A percentile compares a stretch with the other conserved stretches of the same genome.
Conservation (phyloP, 805 yeast species). For the Candida dajiaensis region DNA sequence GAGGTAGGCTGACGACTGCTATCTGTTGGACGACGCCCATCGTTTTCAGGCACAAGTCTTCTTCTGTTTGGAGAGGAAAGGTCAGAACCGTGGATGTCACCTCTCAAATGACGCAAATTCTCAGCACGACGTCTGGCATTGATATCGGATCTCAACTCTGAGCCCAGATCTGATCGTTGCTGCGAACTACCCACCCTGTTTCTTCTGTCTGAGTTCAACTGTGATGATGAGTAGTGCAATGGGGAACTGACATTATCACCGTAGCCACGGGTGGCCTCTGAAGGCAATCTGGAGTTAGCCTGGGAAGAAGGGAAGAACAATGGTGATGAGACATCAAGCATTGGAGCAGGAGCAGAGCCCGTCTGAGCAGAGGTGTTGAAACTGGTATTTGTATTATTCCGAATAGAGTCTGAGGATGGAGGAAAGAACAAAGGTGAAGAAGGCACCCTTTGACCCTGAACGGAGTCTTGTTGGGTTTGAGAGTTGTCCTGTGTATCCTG, state of each 20-base stretch:
- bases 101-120: slow-evolving; percentile 52
- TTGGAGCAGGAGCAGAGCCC: slow-evolving; percentile 1
- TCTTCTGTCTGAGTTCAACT: slow-evolving; percentile 25
- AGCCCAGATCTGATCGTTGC: slow-evolving; percentile 26
- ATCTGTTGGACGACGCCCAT: slow-evolving; percentile 1
- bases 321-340: slow-evolving; percentile 25
- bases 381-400: slow-evolving; percentile 25
- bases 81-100: slow-evolving; percentile 73
- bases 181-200: slow-evolving; percentile 8
- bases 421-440: slow-evolving; percentile 53
- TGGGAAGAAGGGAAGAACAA: slow-evolving; percentile 29
- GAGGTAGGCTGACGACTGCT: slow-evolving; percentile 23
- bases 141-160: slow-evolving; percentile 42
- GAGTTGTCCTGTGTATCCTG: slow-evolving; percentile 2
- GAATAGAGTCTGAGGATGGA: slow-evolving; percentile 28
- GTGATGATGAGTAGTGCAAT: slow-evolving; percentile 36
- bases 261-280: slow-evolving; percentile 3
- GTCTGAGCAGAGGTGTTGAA: slow-evolving; percentile 14
- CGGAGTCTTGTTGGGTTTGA: slow-evolving; percentile 6
- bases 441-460: slow-evolving; percentile 24
- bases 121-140: slow-evolving; percentile 35
- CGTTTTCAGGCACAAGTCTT: slow-evolving; percentile 47
- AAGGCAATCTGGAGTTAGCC: slow-evolving; percentile 14
- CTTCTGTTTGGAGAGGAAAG: slow-evolving; percentile 63
- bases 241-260: slow-evolving; percentile 36